phyloP scores from a whole-genome alignment of 2,329 filamentous ascomycete genomes.

The Pseudogymnoascus sp. region DNA sequence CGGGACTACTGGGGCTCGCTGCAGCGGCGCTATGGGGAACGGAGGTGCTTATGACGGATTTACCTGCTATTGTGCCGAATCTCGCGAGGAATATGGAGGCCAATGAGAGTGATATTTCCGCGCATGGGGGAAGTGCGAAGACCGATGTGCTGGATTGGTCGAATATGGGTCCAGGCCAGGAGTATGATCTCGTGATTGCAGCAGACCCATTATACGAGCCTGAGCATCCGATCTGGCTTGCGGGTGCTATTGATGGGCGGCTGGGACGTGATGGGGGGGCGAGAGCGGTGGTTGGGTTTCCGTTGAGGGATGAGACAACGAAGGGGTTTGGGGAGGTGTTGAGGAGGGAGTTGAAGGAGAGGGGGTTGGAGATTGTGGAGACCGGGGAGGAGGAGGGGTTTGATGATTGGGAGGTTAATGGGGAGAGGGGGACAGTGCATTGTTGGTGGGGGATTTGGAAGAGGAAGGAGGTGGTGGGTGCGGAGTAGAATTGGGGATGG shows the following conservation, averaged over 20 bases:
- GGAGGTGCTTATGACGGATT: constrained; percentile 68
- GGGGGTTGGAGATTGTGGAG: constrained; percentile 45
- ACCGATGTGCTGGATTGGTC: constrained; percentile 54
- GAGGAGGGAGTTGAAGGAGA: constrained; percentile 47
- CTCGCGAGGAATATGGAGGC: constrained; percentile 61
- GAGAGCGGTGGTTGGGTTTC: constrained; percentile 71
- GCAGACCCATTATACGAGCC: constrained; percentile 85
- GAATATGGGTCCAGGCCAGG: background rate
- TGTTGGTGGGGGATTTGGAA: constrained; percentile 61
- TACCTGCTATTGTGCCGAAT: constrained; percentile 77
- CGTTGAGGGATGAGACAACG: constrained; percentile 63
- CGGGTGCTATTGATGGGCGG: constrained; percentile 60
- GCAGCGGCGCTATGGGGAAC: constrained; percentile 64
- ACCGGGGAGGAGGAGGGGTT: constrained; percentile 56
- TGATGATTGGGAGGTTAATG: constrained; percentile 63
- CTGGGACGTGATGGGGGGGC: constrained; percentile 49
- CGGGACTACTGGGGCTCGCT: constrained; percentile 80
- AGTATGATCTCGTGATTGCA: constrained; percentile 61
- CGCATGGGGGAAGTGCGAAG: constrained; percentile 46
- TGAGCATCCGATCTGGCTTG: constrained; percentile 68
- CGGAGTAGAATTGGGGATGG: background rate
- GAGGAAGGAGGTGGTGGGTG: background rate
- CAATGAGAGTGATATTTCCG: constrained; percentile 51
- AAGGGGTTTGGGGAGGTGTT: constrained; percentile 55
- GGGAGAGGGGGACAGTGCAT: constrained; percentile 43